Percentiles rank a stretch among this genome's conserved stretches.
These are phyloP conservation scores for Podospora pseudoanserina DNA, from an alignment of 495 filamentous ascomycete species.

Conservation along the genomic window DNA sequence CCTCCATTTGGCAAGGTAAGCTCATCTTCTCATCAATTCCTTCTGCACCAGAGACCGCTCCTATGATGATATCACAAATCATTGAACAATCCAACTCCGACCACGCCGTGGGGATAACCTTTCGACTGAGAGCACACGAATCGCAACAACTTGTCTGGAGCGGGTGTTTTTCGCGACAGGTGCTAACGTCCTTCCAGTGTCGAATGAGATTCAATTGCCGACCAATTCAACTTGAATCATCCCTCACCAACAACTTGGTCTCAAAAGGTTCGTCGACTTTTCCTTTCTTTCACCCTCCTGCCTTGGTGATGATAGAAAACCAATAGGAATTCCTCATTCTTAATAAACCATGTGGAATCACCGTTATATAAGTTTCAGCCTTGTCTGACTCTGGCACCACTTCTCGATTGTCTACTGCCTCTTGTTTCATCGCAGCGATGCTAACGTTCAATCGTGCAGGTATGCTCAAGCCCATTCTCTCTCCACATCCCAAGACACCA, in stretches of 20 bases:
- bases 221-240: not conserved
- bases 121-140: conserved; percentile 57
- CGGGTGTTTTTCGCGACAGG: conserved; percentile 2
- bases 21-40: conserved; percentile 34
- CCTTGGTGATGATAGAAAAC: conserved; percentile 78
- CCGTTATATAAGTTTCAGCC: conserved; percentile 76
- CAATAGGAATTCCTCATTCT: conserved; percentile 93
- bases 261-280: conserved; percentile 57
- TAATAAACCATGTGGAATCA: conserved; percentile 83
- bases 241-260: not conserved
- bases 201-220: conserved; percentile 3
- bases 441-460: conserved; percentile 48
- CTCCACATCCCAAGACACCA: conserved; percentile 52
- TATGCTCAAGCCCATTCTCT: conserved; percentile 48
- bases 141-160: conserved; percentile 14
- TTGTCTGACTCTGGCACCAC: conserved; percentile 71
- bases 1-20: conserved; percentile 36
- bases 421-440: conserved; percentile 27
- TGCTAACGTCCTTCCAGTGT: conserved; percentile 30
- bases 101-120: conserved; percentile 61
- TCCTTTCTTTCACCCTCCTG: conserved; percentile 23
- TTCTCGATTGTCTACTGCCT: conserved; percentile 25
- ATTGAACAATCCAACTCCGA: conserved; percentile 83
- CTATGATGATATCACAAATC: conserved; percentile 48
- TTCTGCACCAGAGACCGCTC: conserved; percentile 22